Conservation (phyloP, 768 basidiomycete species). For the Leccinum truebloodii region DNA sequence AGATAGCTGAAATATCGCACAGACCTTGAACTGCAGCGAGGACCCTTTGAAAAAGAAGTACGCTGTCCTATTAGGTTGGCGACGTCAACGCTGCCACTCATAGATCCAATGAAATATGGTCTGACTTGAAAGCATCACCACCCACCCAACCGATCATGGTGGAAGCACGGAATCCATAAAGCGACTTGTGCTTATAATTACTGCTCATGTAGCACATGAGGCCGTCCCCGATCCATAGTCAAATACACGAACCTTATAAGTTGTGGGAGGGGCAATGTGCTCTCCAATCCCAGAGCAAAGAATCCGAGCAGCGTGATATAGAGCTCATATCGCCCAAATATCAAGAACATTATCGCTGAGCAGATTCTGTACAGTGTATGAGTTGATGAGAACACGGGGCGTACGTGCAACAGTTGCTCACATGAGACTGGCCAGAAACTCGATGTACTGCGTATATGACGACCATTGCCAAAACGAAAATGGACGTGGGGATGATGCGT, state of each 20-base stretch:
- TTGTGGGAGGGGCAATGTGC: slow-evolving; percentile 84
- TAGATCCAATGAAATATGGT: slow-evolving; percentile 10
- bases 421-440: slow-evolving; percentile 82
- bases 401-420: slow-evolving; percentile 29
- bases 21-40: slow-evolving; percentile 80
- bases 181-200: slow-evolving; percentile 74
- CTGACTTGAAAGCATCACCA: slow-evolving; percentile 84
- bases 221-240: slow-evolving; percentile 7
- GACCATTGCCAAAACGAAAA: slow-evolving; percentile 87
- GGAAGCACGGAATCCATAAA: slow-evolving; percentile 84
- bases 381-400: slow-evolving; percentile 10
- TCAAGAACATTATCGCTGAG: slow-evolving; percentile 72
- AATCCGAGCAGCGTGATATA: slow-evolving; percentile 73
- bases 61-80: slow-evolving; percentile 49
- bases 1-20: slow-evolving; percentile 81
- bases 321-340: slow-evolving; percentile 61
- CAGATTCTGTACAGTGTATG: slow-evolving; percentile 45
- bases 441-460: slow-evolving; percentile 74
- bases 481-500: slow-evolving; percentile 62
- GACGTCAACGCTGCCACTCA: slow-evolving; percentile 18
- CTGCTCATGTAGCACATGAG: slow-evolving; percentile 41
- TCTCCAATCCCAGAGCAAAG: slow-evolving; percentile 78
- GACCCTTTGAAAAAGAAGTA: slow-evolving; percentile 79
- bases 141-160: slow-evolving; percentile 83
- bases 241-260: slow-evolving; percentile 59